phyloP scores from a whole-genome alignment of 2,329 filamentous ascomycete genomes.

The Alternaria triticina region DNA sequence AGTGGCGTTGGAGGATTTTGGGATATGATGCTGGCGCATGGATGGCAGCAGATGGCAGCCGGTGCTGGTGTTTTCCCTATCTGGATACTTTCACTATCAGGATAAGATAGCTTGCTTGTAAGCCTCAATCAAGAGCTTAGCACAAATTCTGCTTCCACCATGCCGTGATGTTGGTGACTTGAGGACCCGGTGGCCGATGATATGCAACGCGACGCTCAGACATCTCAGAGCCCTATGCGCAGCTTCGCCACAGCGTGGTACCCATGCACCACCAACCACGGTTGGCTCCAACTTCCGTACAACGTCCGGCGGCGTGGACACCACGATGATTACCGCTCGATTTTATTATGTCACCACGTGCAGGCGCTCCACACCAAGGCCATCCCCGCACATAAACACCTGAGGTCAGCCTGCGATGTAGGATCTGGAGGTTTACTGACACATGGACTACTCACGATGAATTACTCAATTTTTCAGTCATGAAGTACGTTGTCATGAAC shows the following conservation, averaged over 20 bases:
- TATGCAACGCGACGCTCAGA: background rate
- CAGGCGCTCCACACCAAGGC: too few species aligned
- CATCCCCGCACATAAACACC: too few species aligned
- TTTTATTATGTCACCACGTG: background rate
- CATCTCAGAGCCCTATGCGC: background rate
- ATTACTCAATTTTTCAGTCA: background rate
- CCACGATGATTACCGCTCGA: background rate
- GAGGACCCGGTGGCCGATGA: background rate
- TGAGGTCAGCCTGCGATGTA: too few species aligned
- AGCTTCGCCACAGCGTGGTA: background rate
- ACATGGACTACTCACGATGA: background rate
- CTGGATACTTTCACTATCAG: background rate
- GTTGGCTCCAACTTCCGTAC: background rate
- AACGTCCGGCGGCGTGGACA: background rate
- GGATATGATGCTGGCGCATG: background rate
- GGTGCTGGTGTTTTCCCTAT: background rate
- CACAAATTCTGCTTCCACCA: background rate
- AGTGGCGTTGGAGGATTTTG: background rate
- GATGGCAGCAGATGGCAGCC: background rate
- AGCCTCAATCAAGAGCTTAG: background rate
- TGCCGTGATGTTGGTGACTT: background rate
- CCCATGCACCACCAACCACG: background rate
- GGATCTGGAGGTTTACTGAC: background rate
- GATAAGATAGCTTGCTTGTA: background rate
- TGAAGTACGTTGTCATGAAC: background rate